phyloP scores from a whole-genome alignment of 2,329 filamentous ascomycete species.

The Westerdykella sp. region DNA sequence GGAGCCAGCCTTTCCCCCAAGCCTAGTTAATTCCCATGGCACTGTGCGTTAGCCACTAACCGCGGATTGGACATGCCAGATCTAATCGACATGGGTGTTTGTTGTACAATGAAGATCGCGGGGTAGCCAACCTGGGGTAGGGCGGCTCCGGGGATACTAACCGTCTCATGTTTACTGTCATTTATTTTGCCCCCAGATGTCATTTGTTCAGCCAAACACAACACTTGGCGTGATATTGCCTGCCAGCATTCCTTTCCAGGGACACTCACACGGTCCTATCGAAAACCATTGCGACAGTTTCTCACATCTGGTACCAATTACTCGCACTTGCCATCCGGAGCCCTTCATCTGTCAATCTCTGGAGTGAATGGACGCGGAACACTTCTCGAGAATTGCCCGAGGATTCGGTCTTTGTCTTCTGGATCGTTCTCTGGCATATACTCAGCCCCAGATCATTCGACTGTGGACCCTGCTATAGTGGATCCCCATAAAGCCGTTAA shows the following conservation, averaged over 20 bases:
- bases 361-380: constrained; percentile 1
- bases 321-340: not conserved
- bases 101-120: constrained; percentile 19
- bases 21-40: no score
- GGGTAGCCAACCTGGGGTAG: constrained; percentile 18
- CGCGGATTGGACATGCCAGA: constrained; percentile 5
- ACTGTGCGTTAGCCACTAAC: no score
- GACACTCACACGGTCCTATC: not conserved
- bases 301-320: not conserved
- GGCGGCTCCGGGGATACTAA: constrained; percentile 14
- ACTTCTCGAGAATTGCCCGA: constrained; percentile 7
- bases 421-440: constrained; percentile 12
- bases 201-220: constrained; percentile 16
- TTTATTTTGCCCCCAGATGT: constrained; percentile 15
- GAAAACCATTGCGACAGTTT: not conserved
- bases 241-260: not conserved
- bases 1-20: no score
- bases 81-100: constrained; percentile 9
- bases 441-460: constrained; percentile 17
- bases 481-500: constrained; percentile 14
- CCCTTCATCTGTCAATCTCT: constrained; percentile 1
- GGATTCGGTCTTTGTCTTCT: constrained; percentile 13
- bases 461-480: constrained; percentile 19
- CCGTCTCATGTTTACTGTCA: constrained; percentile 27
- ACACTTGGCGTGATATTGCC: constrained; percentile 6